Evolutionary conservation across 305 asterid species (phyloP).

Genomic region (Andrographis paniculata): DNA sequence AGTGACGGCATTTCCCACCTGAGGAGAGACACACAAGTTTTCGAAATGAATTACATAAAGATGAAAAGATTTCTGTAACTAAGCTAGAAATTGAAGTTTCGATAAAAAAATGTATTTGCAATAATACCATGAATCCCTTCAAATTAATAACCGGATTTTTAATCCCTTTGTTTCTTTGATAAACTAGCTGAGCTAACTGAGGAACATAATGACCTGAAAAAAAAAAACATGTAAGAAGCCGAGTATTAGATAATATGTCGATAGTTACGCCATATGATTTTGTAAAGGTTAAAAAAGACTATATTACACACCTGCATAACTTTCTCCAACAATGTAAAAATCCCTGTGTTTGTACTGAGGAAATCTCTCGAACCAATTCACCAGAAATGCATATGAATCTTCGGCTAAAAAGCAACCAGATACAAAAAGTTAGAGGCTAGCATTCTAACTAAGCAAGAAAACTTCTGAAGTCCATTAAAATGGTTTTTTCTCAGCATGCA

Average conservation of each 20-base stretch:
- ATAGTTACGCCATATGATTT: background rate
- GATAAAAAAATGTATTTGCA: too few relatives aligned
- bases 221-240: constrained; percentile 14
- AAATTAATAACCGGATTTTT: constrained; percentile 69
- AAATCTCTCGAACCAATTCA: constrained; percentile 85
- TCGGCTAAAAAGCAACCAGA: constrained; percentile 50
- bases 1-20: constrained; percentile 98
- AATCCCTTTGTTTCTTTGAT: constrained; percentile 61
- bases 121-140: constrained; percentile 85
- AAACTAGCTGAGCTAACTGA: constrained; percentile 69
- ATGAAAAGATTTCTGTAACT: background rate
- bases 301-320: constrained; percentile 61
- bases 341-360: constrained; percentile 87
- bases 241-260: constrained; percentile 13
- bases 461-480: too few relatives aligned
- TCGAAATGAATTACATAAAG: background rate
- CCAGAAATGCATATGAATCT: constrained; percentile 63
- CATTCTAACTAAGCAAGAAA: constrained; percentile 17
- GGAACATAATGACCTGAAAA: constrained; percentile 93
- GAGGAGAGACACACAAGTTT: too few relatives aligned
- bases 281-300: constrained; percentile 2
- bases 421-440: too few relatives aligned
- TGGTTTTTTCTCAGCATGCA: too few relatives aligned
- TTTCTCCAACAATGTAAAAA: constrained; percentile 85
- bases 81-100: too few relatives aligned